Evolutionary conservation across 805 yeast genomes (phyloP).

Genomic region (Kluyveromyces starmeri): DNA sequence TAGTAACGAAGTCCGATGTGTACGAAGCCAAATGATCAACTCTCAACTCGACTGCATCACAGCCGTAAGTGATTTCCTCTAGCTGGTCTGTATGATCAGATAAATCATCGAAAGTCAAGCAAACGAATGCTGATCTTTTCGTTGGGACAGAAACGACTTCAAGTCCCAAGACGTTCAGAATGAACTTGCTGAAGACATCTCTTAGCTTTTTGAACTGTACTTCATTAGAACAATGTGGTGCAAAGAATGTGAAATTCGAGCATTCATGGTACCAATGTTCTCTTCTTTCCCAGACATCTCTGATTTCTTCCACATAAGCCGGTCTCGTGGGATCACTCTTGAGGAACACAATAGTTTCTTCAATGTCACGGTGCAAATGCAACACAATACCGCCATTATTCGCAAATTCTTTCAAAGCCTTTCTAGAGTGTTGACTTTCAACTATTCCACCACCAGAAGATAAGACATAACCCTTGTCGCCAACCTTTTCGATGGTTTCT

Average conservation of each 20-base stretch:
- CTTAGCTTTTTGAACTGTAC: conserved; percentile 49
- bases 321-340: conserved; percentile 80
- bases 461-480: conserved; percentile 51
- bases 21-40: conserved; percentile 57
- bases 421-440: conserved; percentile 63
- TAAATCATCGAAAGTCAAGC: conserved; percentile 62
- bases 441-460: conserved; percentile 98
- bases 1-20: conserved; percentile 50
- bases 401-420: conserved; percentile 45
- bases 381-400: conserved; percentile 67
- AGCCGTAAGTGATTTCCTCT: conserved; percentile 52
- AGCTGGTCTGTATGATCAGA: conserved; percentile 36
- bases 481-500: conserved; percentile 32
- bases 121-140: conserved; percentile 56
- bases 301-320: conserved; percentile 70
- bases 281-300: conserved; percentile 77
- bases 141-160: conserved; percentile 24
- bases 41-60: conserved; percentile 75
- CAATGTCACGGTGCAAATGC: conserved; percentile 82
- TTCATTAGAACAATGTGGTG: conserved; percentile 56
- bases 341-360: conserved; percentile 68
- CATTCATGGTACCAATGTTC: conserved; percentile 71
- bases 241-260: conserved; percentile 67
- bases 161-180: conserved; percentile 55
- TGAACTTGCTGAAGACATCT: conserved; percentile 48